A percentile compares a stretch with the other conserved stretches of the same genome.
phyloP scores from a whole-genome alignment of 2,329 filamentous ascomycete genomes.

The Clarireedia homoeocarpa region DNA sequence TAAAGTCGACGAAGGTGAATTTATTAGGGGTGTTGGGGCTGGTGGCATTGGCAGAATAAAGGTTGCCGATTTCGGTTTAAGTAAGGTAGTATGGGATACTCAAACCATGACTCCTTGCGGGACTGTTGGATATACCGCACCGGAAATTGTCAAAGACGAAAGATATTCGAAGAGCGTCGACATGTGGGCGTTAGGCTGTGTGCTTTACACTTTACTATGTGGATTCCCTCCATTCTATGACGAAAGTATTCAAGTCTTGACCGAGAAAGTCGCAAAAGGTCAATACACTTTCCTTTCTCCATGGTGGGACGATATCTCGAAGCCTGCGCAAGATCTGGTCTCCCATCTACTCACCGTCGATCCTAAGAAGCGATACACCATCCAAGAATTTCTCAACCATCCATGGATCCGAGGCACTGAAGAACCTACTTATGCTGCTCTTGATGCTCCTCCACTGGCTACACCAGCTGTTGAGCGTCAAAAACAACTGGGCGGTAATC shows the following conservation, averaged over 20 bases:
- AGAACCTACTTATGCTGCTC: constrained; percentile 58
- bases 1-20: constrained; percentile 95
- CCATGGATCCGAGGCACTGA: constrained; percentile 78
- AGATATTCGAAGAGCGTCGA: constrained; percentile 97
- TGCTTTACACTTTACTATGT: constrained; percentile 92
- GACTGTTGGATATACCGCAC: constrained; percentile 94
- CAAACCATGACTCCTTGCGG: constrained; percentile 99
- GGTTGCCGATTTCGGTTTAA: constrained; percentile 95
- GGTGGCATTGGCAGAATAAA: constrained; percentile 94
- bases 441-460: constrained; percentile 64
- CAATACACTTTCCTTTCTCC: constrained; percentile 97
- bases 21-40: constrained; percentile 68
- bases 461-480: constrained; percentile 47
- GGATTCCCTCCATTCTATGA: constrained; percentile 99
- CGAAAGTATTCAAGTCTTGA: constrained; percentile 92
- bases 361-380: constrained; percentile 89
- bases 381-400: constrained; percentile 86
- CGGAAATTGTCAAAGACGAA: constrained; percentile 98
- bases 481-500: constrained; percentile 15
- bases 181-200: constrained; percentile 98
- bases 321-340: constrained; percentile 87
- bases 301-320: constrained; percentile 99
- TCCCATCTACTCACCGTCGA: constrained; percentile 91
- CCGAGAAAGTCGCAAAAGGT: constrained; percentile 92
- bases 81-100: constrained; percentile 96